Evolutionary conservation across 2,329 filamentous ascomycete species (phyloP), one percentile per base, ranked within the genome.

Genomic region (Alternaria metachromatica): DNA sequence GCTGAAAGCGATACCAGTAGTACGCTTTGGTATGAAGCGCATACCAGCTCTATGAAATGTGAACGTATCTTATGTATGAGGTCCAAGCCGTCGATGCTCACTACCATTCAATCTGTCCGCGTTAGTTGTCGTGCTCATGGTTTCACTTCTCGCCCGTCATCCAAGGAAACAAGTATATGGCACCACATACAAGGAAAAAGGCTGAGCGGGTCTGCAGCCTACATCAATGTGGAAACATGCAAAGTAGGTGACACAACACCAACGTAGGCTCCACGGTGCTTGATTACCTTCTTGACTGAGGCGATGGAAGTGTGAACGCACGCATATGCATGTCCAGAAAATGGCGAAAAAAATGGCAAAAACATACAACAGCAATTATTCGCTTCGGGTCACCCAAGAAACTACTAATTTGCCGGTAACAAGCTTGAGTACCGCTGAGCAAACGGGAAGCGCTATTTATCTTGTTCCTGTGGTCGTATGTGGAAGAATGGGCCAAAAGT

Each of bases 301-400:
- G 33, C 4, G 33, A n/a, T 37, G 2, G 33, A 37, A 37, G 15
- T n/a, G 8, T 37, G 33, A 18, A 41, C 37, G 37, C 37, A 41
- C 4, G 4, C n/a, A 41, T 18, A 5, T 41, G 3, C 37, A 10
- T 41, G 37, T 41, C 18, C 37, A 41, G 18, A 18, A 18, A 5
- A 9, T 46, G 9, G 30, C 30, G 37, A 41, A 53, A 44, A 28
- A 6, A 2, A 44, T 5, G 23, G 33, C 33, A 59, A 59, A 59
- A 59, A 59, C 57, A 59, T 59, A 59, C 49, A 59, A 59, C 57
- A 59, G 57, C 57, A 15, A 20, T 41, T 18, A 59, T 59, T 59
- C 57, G 15, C 57, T 6, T 15, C 20, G 46, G 57, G 57, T 59
- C 49, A 54, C 57, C 48, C 57, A 59, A 26, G 20, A 15, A 6